These are phyloP conservation scores for Cladosporium halotolerans DNA, from an alignment of 2,329 filamentous ascomycete species.

Conservation along the genomic window DNA sequence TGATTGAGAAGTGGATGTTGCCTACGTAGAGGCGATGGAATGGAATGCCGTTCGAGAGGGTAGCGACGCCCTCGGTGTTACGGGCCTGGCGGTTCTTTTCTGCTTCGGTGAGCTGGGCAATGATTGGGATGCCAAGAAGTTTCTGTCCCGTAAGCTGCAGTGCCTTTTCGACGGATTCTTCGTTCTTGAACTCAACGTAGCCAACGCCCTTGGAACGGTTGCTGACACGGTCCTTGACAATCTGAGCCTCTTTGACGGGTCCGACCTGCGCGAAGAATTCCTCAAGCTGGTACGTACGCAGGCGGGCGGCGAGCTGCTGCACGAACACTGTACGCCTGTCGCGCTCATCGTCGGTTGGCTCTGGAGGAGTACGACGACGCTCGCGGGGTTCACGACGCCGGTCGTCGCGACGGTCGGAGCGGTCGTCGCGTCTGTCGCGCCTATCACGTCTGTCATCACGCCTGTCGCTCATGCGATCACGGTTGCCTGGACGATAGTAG, in stretches of 20 bases:
- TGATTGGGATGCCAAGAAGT: slow-evolving; percentile 96
- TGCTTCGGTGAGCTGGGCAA: slow-evolving; percentile 95
- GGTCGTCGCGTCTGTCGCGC: slow-evolving; percentile 39
- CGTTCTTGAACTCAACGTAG: slow-evolving; percentile 97
- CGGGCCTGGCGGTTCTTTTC: slow-evolving; percentile 98
- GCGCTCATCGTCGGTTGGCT: slow-evolving; percentile 88
- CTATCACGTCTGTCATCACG: slow-evolving; percentile 65
- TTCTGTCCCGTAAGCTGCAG: slow-evolving; percentile 98
- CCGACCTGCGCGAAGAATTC: slow-evolving; percentile 94
- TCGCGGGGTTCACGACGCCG: slow-evolving; percentile 41
- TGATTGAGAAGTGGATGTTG: slow-evolving; percentile 99
- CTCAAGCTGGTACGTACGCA: slow-evolving; percentile 87
- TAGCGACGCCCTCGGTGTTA: slow-evolving; percentile 62
- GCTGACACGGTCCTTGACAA: slow-evolving; percentile 95
- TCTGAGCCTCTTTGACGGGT: slow-evolving; percentile 92
- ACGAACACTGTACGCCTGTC: slow-evolving; percentile 97
- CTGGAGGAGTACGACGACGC: slow-evolving; percentile 48
- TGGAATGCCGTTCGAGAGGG: slow-evolving; percentile 75
- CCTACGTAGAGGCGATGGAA: slow-evolving; percentile 98
- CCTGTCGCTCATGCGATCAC: slow-evolving; percentile 39
- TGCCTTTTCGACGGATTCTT: slow-evolving; percentile 87
- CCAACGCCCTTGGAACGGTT: slow-evolving; percentile 97
- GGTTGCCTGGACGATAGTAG: slow-evolving; percentile 34
- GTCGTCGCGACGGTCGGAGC: slow-evolving; percentile 40
- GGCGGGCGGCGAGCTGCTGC: slow-evolving; percentile 89